A percentile compares a stretch with the other conserved stretches of the same genome.
Conservation (phyloP, 768 basidiomycete species). For the Collybiopsis confluens region DNA sequence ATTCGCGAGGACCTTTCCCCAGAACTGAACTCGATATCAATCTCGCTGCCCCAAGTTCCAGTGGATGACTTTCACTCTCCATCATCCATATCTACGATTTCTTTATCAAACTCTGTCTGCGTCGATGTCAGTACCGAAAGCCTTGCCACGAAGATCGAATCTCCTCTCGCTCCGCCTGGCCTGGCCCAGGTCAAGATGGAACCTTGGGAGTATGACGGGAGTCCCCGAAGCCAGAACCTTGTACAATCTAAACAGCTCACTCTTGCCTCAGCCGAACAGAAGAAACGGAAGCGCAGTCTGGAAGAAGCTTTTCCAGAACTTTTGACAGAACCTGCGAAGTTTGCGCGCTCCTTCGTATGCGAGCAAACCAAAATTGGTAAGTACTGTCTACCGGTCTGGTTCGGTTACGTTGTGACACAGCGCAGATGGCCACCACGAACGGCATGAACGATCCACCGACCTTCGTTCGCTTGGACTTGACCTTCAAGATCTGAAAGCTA, state of each 20-base stretch:
- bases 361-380: not conserved
- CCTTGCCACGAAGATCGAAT: not conserved
- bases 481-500: not conserved
- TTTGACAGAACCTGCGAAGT: not conserved
- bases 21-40: not conserved
- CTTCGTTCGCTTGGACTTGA: not conserved
- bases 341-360: not conserved
- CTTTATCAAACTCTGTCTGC: not conserved
- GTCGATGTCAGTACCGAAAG: not conserved
- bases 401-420: not conserved
- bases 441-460: not conserved
- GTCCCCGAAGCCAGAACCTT: not conserved
- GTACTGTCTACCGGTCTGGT: not conserved
- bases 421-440: not conserved
- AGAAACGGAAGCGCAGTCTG: constrained; percentile 2
- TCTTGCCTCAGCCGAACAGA: not conserved
- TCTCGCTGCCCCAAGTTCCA: constrained; percentile 2
- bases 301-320: constrained; percentile 6
- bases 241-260: not conserved
- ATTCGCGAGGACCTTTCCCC: not conserved
- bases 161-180: constrained; percentile 4
- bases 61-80: not conserved
- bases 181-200: not conserved
- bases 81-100: not conserved
- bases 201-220: not conserved